phyloP scores from a whole-genome alignment of 1,139 yeast genomes.

The Scheffersomyces titani region DNA sequence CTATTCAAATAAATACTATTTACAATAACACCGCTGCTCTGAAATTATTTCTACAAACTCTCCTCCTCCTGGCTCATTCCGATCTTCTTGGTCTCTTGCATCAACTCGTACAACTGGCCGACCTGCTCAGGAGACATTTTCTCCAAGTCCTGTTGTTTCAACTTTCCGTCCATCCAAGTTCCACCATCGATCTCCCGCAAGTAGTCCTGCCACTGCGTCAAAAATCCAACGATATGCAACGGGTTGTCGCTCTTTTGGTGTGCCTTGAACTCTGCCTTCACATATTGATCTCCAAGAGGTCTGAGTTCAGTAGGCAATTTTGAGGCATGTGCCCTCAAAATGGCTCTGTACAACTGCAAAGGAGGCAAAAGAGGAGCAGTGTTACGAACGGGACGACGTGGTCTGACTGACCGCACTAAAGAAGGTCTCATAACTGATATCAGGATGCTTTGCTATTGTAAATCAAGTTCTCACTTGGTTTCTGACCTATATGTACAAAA shows the following conservation, averaged over 20 bases:
- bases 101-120: slow-evolving; percentile 61
- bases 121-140: slow-evolving; percentile 92
- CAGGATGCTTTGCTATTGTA: not conserved
- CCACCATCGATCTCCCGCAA: slow-evolving; percentile 71
- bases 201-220: slow-evolving; percentile 94
- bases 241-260: slow-evolving; percentile 86
- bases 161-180: slow-evolving; percentile 69
- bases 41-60: not conserved
- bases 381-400: slow-evolving; percentile 58
- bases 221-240: slow-evolving; percentile 87
- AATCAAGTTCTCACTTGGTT: not conserved
- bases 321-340: slow-evolving; percentile 74
- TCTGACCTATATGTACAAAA: not conserved
- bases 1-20: not conserved
- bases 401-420: slow-evolving; percentile 45
- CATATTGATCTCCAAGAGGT: slow-evolving; percentile 85
- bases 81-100: slow-evolving; percentile 54
- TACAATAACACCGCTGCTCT: not conserved
- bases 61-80: slow-evolving; percentile 51
- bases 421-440: slow-evolving; percentile 49
- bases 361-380: slow-evolving; percentile 78
- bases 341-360: slow-evolving; percentile 67
- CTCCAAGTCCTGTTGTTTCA: slow-evolving; percentile 66
- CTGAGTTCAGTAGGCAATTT: slow-evolving; percentile 68
- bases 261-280: slow-evolving; percentile 85